These are phyloP conservation scores for Salix koriyanagi DNA, from an alignment of 345 rosid genomes.

Conservation along the genomic window DNA sequence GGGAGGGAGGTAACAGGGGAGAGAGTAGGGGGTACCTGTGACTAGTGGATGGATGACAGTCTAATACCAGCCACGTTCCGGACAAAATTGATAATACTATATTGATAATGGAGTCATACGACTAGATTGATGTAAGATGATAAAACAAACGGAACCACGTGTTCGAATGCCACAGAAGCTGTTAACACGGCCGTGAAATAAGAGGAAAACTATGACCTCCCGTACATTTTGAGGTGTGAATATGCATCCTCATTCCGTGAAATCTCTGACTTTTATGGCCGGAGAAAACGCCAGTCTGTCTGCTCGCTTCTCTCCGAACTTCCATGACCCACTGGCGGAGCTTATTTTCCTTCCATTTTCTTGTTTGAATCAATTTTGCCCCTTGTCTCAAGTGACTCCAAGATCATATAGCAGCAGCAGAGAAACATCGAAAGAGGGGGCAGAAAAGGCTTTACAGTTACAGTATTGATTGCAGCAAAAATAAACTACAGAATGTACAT, in stretches of 20 bases:
- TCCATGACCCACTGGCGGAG: neutral
- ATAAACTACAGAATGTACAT: slow-evolving; percentile 41
- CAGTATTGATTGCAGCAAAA: slow-evolving; percentile 26
- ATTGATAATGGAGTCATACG: neutral
- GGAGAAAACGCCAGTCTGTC: neutral
- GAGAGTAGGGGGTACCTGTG: too few species aligned
- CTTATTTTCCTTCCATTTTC: neutral
- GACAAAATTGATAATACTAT: neutral
- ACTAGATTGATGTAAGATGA: neutral
- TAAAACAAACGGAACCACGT: neutral
- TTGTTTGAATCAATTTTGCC: neutral
- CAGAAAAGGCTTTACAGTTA: slow-evolving; percentile 32
- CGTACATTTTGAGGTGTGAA: neutral
- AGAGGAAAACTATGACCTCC: neutral
- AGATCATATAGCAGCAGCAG: neutral
- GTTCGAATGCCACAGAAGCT: neutral
- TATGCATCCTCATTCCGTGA: neutral
- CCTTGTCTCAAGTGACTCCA: slow-evolving; percentile 2
- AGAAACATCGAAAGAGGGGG: slow-evolving; percentile 6
- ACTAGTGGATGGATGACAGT: too few species aligned
- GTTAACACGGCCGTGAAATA: neutral
- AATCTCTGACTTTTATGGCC: neutral
- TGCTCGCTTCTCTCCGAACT: neutral
- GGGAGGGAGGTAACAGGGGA: too few species aligned
- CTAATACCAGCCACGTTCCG: too few species aligned